phyloP scores from a whole-genome alignment of 2,329 filamentous ascomycete genomes.

The Pseudofabraea citricarpa region DNA sequence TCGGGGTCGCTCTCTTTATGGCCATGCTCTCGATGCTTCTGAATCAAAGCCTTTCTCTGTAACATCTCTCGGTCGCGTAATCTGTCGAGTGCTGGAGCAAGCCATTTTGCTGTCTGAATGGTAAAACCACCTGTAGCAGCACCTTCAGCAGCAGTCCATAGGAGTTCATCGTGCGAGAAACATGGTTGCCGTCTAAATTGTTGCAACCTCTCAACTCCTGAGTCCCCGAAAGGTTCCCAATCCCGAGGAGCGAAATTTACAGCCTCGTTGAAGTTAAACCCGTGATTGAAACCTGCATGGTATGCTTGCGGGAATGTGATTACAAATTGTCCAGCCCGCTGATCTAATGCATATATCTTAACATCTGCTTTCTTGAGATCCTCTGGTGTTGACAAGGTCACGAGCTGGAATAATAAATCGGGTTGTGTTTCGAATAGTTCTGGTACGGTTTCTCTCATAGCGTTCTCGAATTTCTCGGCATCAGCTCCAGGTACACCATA shows the following conservation, averaged over 20 bases:
- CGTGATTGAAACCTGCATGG: conserved; percentile 97
- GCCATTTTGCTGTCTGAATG: conserved; percentile 93
- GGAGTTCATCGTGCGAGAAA: conserved; percentile 93
- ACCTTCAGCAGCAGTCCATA: conserved; percentile 83
- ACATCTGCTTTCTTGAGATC: conserved; percentile 91
- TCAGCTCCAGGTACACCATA: conserved; percentile 95
- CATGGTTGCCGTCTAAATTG: conserved; percentile 88
- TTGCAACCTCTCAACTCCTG: conserved; percentile 80
- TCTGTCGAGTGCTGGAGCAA: conserved; percentile 78
- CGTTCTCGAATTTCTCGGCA: conserved; percentile 88
- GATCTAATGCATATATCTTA: conserved; percentile 89
- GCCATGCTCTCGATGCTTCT: conserved; percentile 55
- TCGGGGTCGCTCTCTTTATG: conserved; percentile 31
- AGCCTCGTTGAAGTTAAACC: conserved; percentile 98
- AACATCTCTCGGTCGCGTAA: conserved; percentile 69
- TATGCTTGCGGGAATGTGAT: conserved; percentile 97
- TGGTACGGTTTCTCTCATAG: conserved; percentile 91
- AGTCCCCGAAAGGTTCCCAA: conserved; percentile 89
- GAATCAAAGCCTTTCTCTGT: conserved; percentile 64
- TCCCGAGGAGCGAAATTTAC: conserved; percentile 95
- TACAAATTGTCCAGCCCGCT: conserved; percentile 91
- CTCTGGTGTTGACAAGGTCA: conserved; percentile 91
- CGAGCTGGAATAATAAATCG: conserved; percentile 91
- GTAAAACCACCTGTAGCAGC: conserved; percentile 58
- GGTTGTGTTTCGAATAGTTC: conserved; percentile 97